Conservation (phyloP, 495 filamentous ascomycete genomes). For the Letharia columbiana region DNA sequence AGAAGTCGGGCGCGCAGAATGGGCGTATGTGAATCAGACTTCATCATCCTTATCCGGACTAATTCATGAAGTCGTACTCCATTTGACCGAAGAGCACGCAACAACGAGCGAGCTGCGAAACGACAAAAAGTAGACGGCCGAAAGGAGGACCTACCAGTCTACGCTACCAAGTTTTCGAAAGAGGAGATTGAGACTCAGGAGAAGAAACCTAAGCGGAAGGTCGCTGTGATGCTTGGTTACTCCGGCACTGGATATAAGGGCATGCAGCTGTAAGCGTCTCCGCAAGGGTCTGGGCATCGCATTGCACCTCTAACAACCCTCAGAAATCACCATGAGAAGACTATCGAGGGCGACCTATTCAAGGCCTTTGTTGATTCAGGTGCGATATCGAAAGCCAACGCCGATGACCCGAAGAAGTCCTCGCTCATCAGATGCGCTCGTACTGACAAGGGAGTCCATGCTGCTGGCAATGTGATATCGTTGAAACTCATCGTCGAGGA, state of each 20-base stretch:
- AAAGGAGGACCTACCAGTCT: constrained; percentile 34
- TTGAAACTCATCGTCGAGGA: constrained; percentile 95
- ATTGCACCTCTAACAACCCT: not conserved
- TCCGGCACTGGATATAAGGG: constrained; percentile 95
- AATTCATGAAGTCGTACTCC: constrained; percentile 54
- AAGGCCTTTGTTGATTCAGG: constrained; percentile 79
- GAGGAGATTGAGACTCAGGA: constrained; percentile 81
- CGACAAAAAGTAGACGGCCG: constrained; percentile 47
- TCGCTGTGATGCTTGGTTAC: constrained; percentile 89
- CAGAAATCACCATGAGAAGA: constrained; percentile 60
- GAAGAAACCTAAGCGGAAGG: constrained; percentile 86
- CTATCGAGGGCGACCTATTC: constrained; percentile 96
- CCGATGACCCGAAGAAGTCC: constrained; percentile 92
- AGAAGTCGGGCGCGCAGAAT: constrained; percentile 59
- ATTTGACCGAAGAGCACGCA: constrained; percentile 56
- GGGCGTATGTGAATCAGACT: constrained; percentile 42
- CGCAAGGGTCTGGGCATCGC: no score
- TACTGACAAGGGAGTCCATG: constrained; percentile 97
- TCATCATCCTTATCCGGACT: constrained; percentile 34
- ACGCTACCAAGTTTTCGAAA: constrained; percentile 51
- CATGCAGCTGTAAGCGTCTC: constrained; percentile 65
- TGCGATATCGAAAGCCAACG: constrained; percentile 93
- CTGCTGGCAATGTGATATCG: constrained; percentile 91
- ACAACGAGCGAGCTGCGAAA: constrained; percentile 51
- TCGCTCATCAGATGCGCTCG: constrained; percentile 86